Percentiles rank a stretch among this genome's conserved stretches.
These are phyloP conservation scores for Platismatia glauca DNA, from an alignment of 495 filamentous ascomycete genomes.

Conservation along the genomic window DNA sequence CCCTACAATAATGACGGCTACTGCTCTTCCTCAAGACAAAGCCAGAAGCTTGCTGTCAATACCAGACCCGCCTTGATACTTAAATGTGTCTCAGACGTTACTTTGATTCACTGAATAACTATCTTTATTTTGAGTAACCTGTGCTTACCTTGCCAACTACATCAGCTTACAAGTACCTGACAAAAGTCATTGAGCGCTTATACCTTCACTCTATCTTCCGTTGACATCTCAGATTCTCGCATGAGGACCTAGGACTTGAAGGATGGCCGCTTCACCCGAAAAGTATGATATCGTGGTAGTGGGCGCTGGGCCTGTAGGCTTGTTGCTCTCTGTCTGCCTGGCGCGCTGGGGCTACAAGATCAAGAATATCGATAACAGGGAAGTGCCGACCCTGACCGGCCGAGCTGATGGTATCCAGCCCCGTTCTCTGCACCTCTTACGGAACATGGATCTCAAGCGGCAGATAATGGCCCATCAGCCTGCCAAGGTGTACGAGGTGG, in stretches of 20 bases:
- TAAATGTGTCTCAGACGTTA: not conserved
- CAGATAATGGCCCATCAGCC: conserved; percentile 55
- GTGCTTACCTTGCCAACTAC: not conserved
- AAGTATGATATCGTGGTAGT: conserved; percentile 72
- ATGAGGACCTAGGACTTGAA: not conserved
- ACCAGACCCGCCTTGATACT: not conserved
- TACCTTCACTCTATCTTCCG: too few species aligned
- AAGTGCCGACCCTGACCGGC: conserved; percentile 54
- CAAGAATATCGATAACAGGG: conserved; percentile 58
- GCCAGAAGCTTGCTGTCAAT: not conserved
- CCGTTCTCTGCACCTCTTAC: conserved; percentile 59
- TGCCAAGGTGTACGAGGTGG: conserved; percentile 58
- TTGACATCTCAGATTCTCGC: not conserved
- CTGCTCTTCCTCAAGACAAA: not conserved
- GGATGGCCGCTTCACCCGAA: conserved; percentile 36
- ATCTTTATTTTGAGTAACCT: not conserved
- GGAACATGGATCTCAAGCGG: conserved; percentile 57
- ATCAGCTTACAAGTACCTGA: too few species aligned
- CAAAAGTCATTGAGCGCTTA: not conserved
- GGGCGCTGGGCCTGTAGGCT: conserved; percentile 80
- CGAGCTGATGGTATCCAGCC: conserved; percentile 70
- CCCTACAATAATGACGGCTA: not conserved
- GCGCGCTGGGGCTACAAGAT: conserved; percentile 61
- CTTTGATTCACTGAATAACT: not conserved
- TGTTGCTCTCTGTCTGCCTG: conserved; percentile 76